Evolutionary conservation across 2,329 filamentous ascomycete species (phyloP).

Genomic region (Aureobasidium lini): DNA sequence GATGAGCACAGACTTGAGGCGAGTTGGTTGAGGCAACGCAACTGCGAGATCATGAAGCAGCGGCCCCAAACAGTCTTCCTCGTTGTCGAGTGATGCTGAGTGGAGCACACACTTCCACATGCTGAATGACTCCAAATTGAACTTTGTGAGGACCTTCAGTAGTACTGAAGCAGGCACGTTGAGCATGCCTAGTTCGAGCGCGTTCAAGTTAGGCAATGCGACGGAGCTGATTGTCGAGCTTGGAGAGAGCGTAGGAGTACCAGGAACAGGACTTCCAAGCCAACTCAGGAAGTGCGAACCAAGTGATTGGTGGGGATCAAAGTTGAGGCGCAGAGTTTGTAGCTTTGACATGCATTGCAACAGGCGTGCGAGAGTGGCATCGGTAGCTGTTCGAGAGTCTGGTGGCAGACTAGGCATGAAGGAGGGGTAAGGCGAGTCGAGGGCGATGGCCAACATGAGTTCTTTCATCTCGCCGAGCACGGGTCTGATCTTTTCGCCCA

Average conservation of each 20-base stretch:
- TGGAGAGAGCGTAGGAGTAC: neutral
- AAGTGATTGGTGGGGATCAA: slow-evolving; percentile 12
- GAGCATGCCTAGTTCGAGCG: slow-evolving; percentile 20
- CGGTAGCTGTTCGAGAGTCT: neutral
- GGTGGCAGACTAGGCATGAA: neutral
- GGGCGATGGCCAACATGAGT: slow-evolving; percentile 18
- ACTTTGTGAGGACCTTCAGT: slow-evolving; percentile 18
- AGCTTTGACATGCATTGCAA: slow-evolving; percentile 18
- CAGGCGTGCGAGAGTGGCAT: slow-evolving; percentile 15
- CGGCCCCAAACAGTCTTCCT: neutral
- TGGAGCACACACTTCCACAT: slow-evolving; percentile 19
- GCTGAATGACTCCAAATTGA: slow-evolving; percentile 19
- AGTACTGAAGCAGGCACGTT: slow-evolving; percentile 10
- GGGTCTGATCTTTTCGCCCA: slow-evolving; percentile 6
- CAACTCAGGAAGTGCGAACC: slow-evolving; percentile 2
- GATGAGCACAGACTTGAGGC: slow-evolving; percentile 1
- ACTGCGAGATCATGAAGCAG: neutral
- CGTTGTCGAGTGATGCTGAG: neutral
- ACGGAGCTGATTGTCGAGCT: slow-evolving; percentile 10
- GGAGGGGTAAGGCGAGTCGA: neutral
- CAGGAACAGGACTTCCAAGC: neutral
- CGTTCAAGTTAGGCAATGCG: slow-evolving; percentile 12
- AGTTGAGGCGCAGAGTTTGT: slow-evolving; percentile 22
- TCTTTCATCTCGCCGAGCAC: slow-evolving; percentile 18
- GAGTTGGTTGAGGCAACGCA: neutral